phyloP scores from a whole-genome alignment of 495 filamentous ascomycete species.

The Penicillium diatomitis region DNA sequence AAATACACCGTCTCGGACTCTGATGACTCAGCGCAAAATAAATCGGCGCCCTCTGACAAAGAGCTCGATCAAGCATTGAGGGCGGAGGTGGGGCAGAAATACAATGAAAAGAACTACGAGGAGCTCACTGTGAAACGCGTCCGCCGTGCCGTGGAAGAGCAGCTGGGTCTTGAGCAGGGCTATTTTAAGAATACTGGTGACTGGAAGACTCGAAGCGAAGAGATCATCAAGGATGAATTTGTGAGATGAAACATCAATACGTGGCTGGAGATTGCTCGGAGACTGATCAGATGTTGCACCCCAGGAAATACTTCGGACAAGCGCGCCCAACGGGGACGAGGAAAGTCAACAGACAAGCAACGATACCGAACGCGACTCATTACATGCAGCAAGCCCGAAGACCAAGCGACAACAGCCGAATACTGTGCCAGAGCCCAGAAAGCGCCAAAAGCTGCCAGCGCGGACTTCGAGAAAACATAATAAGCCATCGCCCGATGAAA shows the following conservation, averaged over 20 bases:
- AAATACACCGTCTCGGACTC: constrained; percentile 28
- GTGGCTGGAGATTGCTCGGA: not conserved
- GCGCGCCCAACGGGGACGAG: constrained; percentile 5
- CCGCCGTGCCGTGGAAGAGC: constrained; percentile 56
- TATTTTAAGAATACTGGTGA: constrained; percentile 55
- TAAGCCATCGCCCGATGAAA: constrained; percentile 12
- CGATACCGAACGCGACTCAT: too few relatives aligned
- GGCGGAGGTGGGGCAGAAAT: constrained; percentile 48
- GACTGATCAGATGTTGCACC: constrained; percentile 3
- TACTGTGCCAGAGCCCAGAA: constrained; percentile 17
- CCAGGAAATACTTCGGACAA: constrained; percentile 27
- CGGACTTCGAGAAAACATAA: constrained; percentile 21
- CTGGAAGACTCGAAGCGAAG: constrained; percentile 78
- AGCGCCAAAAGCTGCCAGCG: constrained; percentile 29
- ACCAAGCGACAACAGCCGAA: constrained; percentile 21
- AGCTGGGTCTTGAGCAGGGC: constrained; percentile 53
- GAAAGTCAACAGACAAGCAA: not conserved
- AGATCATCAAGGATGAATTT: constrained; percentile 58
- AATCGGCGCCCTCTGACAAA: constrained; percentile 21
- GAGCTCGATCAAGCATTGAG: constrained; percentile 47
- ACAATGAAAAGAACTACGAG: constrained; percentile 47
- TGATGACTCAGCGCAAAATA: constrained; percentile 19
- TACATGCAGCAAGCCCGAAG: not conserved
- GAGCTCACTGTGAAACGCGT: constrained; percentile 69
- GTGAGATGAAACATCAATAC: constrained; percentile 41